Percentiles rank a stretch among this genome's conserved stretches.
Evolutionary conservation across 106 monocot genomes (phyloP).

Genomic region (Chionographis japonica): DNA sequence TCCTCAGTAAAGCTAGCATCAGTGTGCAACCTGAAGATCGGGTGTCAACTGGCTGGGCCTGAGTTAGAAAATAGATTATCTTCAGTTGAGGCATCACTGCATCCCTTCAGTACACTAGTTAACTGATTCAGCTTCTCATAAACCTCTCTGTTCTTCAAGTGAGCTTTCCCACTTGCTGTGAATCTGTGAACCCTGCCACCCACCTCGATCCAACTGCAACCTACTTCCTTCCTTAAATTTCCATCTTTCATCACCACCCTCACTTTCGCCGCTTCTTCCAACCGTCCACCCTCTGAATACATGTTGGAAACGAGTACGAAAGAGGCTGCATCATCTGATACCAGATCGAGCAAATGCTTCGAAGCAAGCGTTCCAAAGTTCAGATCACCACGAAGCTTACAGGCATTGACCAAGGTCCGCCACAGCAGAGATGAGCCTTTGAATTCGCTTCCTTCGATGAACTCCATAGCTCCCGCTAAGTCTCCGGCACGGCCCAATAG

Average conservation of each 20-base stretch:
- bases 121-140: not conserved
- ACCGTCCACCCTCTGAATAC: conserved; percentile 13
- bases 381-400: conserved; percentile 6
- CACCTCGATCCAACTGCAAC: conserved; percentile 15
- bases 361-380: conserved; percentile 5
- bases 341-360: conserved; percentile 1
- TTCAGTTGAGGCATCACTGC: too few relatives aligned
- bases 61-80: too few relatives aligned
- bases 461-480: conserved; percentile 5
- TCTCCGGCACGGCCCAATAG: conserved; percentile 1
- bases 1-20: too few relatives aligned
- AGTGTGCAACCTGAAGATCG: too few relatives aligned
- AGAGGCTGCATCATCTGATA: conserved; percentile 12
- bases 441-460: conserved; percentile 5
- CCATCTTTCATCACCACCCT: conserved; percentile 3
- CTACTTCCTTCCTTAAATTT: conserved; percentile 12
- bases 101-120: not conserved
- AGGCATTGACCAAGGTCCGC: conserved; percentile 12
- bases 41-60: too few relatives aligned
- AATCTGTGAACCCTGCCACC: conserved; percentile 6
- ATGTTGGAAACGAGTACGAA: conserved; percentile 5
- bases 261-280: conserved; percentile 4
- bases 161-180: not conserved
- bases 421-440: conserved; percentile 12
- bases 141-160: not conserved